Conservation (phyloP, 83 land plant genomes). For the Larix sibirica region DNA sequence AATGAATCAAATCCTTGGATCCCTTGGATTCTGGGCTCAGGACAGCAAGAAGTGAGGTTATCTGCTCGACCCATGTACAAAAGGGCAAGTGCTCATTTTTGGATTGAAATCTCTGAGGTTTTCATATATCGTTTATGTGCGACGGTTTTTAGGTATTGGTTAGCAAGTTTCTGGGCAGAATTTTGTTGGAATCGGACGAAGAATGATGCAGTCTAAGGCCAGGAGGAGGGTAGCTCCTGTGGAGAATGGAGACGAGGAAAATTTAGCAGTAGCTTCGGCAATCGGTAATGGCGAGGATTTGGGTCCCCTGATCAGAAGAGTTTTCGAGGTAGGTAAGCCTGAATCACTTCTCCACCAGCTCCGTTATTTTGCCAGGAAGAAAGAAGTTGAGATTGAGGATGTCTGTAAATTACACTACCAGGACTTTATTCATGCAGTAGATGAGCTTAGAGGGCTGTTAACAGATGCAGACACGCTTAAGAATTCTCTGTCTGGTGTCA, state of each 20-base stretch:
- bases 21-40: no score
- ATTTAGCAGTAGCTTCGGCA: slow-evolving; percentile 43
- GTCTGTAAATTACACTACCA: slow-evolving; percentile 90
- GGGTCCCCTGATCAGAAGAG: slow-evolving; percentile 84
- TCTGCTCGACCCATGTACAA: no score
- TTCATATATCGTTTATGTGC: no score
- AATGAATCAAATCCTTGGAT: no score
- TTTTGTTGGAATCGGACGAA: not conserved
- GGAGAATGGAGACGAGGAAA: slow-evolving; percentile 8
- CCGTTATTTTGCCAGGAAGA: slow-evolving; percentile 74
- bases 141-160: no score
- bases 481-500: slow-evolving; percentile 70
- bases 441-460: slow-evolving; percentile 85
- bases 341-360: slow-evolving; percentile 86
- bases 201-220: not conserved
- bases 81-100: no score
- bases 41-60: no score
- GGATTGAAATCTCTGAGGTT: no score
- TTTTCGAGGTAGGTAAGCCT: slow-evolving; percentile 90
- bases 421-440: slow-evolving; percentile 97
- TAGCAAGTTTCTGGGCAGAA: not conserved
- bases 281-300: slow-evolving; percentile 92
- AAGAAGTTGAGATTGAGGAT: slow-evolving; percentile 96
- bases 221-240: slow-evolving; percentile 7
- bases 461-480: slow-evolving; percentile 88